Conservation (phyloP, 306 rosid species). For the Cicer pinnatifidum region DNA sequence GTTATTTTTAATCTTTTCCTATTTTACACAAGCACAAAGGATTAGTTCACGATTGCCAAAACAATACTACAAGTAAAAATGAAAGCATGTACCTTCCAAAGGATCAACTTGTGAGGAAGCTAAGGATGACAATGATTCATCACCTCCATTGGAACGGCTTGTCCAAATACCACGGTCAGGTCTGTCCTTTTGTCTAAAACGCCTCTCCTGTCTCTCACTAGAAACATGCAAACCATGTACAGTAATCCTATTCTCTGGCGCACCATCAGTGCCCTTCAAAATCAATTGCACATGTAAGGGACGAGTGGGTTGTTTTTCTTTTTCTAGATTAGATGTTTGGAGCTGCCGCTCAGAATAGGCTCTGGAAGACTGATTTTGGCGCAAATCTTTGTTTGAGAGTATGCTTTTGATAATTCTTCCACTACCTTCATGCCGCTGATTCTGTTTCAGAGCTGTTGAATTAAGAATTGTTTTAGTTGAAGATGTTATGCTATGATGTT, state of each 20-base stretch:
- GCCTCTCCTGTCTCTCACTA: conserved; percentile 61
- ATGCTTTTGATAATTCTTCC: conserved; percentile 67
- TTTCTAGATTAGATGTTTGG: conserved; percentile 55
- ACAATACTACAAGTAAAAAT: conserved; percentile 3
- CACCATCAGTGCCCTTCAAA: conserved; percentile 61
- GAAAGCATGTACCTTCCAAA: conserved; percentile 55
- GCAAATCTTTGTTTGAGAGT: conserved; percentile 63
- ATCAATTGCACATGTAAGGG: conserved; percentile 58
- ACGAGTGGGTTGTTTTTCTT: conserved; percentile 57
- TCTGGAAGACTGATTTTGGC: conserved; percentile 60
- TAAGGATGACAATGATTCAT: conserved; percentile 50
- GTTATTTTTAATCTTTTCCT: not conserved
- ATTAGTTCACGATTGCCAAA: conserved; percentile 10
- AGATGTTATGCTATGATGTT: conserved; percentile 50
- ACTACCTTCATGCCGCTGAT: conserved; percentile 56
- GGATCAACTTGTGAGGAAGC: conserved; percentile 50
- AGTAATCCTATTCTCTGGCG: conserved; percentile 53
- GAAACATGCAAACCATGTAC: conserved; percentile 54
- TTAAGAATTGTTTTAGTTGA: conserved; percentile 47
- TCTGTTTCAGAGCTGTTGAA: conserved; percentile 55
- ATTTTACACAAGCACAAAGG: conserved; percentile 19
- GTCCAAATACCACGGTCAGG: conserved; percentile 69
- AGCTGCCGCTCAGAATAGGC: conserved; percentile 52
- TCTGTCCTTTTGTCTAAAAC: conserved; percentile 59
- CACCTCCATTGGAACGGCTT: conserved; percentile 57